Evolutionary conservation across 1,139 yeast species (phyloP), one percentile per base, ranked within the genome.

Genomic region (Waltiozyma sp.): DNA sequence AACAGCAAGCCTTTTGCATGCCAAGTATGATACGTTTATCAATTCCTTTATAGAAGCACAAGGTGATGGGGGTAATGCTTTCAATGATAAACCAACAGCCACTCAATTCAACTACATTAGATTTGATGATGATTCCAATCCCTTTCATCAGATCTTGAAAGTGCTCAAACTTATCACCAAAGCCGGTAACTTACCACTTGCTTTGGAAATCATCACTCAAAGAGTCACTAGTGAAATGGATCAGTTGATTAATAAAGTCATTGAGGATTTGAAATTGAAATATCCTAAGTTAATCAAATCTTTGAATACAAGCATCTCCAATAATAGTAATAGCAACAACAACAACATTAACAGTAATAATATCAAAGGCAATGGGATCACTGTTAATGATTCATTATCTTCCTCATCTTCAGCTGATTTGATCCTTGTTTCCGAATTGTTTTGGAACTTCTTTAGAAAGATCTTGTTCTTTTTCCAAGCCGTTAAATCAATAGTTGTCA

Each of bases 401-500:
- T 4, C 13, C 4, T 26, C 13, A 11, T 26, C 34, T 6, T 31
- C 34, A 5, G 18, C 34, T n/a, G 34, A 31, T n/a, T 15, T 31
- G 1, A 60, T 73, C 1, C 69, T 85, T 0, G 65, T 86, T 38
- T 77, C 80, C 51, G 89, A 84, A 51, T 67, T 86, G 41, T 83
- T 84, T 52, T 77, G 85, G 59, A 70, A 77, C 2, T 67, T 85
- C 10, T 86, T 83, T 53, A 66, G 76, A 24, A 80, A 77, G 56
- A 62, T 77, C 44, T 63, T 82, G 43, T 71, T 78, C 19, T 78
- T 84, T 7, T 61, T 86, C 23, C 94, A 86, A 62, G 74, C 76
- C 33, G 89, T 85, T 56, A 69, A 82, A 41, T 78, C 81, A 1
- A 69, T 87, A 2, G 67, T 68, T 47, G 87, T 78, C 48, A 72